phyloP scores from a whole-genome alignment of 768 basidiomycete genomes.

The Pulveroboletus sp. region DNA sequence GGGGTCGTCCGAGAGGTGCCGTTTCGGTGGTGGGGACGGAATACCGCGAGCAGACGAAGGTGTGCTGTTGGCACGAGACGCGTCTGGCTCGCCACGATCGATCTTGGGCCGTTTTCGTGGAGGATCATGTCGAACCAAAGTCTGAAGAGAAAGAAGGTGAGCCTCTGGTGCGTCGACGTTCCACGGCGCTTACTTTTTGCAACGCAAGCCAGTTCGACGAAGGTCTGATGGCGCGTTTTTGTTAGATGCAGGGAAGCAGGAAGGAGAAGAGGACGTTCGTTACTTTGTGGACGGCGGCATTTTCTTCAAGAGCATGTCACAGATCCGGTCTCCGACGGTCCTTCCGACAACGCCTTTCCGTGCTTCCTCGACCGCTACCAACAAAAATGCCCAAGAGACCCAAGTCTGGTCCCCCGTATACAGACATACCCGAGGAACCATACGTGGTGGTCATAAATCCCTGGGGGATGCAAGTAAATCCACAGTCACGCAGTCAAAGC shows the following conservation, averaged over 20 bases:
- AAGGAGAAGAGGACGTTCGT: constrained; percentile 2
- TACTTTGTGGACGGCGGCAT: constrained; percentile 15
- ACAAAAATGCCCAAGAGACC: constrained; percentile 15
- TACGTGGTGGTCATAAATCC: constrained; percentile 25
- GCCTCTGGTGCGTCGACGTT: background rate
- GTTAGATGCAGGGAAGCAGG: constrained; percentile 2
- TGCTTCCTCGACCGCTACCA: background rate
- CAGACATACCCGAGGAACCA: constrained; percentile 13
- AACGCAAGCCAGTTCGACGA: constrained; percentile 58
- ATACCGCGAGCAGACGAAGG: constrained; percentile 1
- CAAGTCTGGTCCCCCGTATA: constrained; percentile 28
- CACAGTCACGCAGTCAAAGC: constrained; percentile 1
- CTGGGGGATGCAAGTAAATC: constrained; percentile 16
- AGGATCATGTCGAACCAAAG: constrained; percentile 4
- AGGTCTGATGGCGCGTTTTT: constrained; percentile 17
- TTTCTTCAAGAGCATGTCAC: background rate
- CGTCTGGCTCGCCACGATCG: constrained; percentile 1
- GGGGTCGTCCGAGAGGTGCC: background rate
- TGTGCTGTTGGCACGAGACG: background rate
- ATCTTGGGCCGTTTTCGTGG: constrained; percentile 20
- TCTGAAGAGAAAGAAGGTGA: constrained; percentile 1
- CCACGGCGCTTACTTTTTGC: constrained; percentile 39
- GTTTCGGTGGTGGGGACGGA: constrained; percentile 2
- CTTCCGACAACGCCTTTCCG: background rate
- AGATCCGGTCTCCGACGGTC: constrained; percentile 18